Evolutionary conservation across 768 basidiomycete species (phyloP), one percentile per base, ranked within the genome.

Genomic region (Pleurotus giganteus): DNA sequence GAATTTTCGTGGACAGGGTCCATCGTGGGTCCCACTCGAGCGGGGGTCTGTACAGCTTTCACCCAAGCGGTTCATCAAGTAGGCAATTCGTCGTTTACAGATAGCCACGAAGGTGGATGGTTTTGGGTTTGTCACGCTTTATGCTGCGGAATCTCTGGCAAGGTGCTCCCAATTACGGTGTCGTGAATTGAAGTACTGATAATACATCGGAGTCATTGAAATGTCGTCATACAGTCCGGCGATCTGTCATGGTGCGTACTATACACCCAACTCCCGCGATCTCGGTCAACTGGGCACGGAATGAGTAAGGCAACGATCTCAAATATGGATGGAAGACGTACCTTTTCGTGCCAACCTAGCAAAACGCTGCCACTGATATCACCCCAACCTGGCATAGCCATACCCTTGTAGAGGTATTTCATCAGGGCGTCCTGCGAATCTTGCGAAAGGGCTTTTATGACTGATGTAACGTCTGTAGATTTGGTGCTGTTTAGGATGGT

Each of bases 331-430:
- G 27, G 19, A 50, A 2, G 26, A 66, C 80, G 21, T 46, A 94
- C 94, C 89, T 96, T 97, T 70, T 97, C 94, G 66, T 98, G 96
- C 96, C 96, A 98, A 12, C 86, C 89, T 37, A 96, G 66, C 29
- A 82, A 60, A n/a, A 82, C 80, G 61, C 81, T 82, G 31, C 79
- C 80, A 59, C 79, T 82, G 60, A 81, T 75, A 63, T 83, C 81
- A n/a, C 77, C 80, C 76, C 78, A 80, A 15, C 79, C 80, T 21
- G 80, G 79, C 75, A 81, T 76, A 2, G 73, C 79, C 95, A 97
- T 98, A 13, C 92, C 95, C 74, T 98, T 98, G 82, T 98, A 98
- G 13, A 98, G 75, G 66, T 96, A 98, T 68, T 95, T 96, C 96
- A 97, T 98, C 52, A 98, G 79, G 28, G 87, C 90, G 65, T 97